Evolutionary conservation across 768 basidiomycete genomes (phyloP).

Genomic region (Termitomyces sp.): DNA sequence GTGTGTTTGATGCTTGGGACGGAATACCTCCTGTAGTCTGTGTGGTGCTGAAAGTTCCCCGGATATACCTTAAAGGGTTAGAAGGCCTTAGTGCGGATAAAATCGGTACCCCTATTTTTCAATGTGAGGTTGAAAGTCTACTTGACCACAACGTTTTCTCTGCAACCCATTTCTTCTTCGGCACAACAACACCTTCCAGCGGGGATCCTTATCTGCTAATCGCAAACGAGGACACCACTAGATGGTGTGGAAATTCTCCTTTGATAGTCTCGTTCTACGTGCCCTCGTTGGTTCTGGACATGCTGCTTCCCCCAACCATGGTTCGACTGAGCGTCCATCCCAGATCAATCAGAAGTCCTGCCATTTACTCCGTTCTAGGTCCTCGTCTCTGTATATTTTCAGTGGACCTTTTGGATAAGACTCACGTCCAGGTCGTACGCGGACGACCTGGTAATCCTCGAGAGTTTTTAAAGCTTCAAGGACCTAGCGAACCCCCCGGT

Average conservation of each 20-base stretch:
- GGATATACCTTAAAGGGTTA: conserved; percentile 21
- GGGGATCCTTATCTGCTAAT: conserved; percentile 3
- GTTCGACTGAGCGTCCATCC: conserved; percentile 24
- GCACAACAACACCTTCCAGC: conserved; percentile 14
- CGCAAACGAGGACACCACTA: conserved; percentile 25
- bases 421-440: conserved; percentile 25
- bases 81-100: conserved; percentile 15
- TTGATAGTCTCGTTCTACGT: conserved; percentile 31
- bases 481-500: not conserved
- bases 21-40: conserved; percentile 26
- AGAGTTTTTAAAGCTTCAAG: conserved; percentile 12
- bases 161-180: conserved; percentile 28
- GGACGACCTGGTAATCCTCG: conserved; percentile 19
- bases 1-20: conserved; percentile 23
- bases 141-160: conserved; percentile 27
- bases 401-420: conserved; percentile 19
- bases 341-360: conserved; percentile 5
- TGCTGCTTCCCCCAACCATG: conserved; percentile 10
- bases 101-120: conserved; percentile 27
- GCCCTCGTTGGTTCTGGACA: conserved; percentile 25
- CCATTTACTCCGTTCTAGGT: conserved; percentile 22
- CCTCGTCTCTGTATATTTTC: conserved; percentile 20
- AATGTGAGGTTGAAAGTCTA: conserved; percentile 24
- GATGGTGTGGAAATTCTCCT: conserved; percentile 27
- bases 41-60: conserved; percentile 29